phyloP scores from a whole-genome alignment of 1,284 basidiomycete species.

The Trichosporon faecale region DNA sequence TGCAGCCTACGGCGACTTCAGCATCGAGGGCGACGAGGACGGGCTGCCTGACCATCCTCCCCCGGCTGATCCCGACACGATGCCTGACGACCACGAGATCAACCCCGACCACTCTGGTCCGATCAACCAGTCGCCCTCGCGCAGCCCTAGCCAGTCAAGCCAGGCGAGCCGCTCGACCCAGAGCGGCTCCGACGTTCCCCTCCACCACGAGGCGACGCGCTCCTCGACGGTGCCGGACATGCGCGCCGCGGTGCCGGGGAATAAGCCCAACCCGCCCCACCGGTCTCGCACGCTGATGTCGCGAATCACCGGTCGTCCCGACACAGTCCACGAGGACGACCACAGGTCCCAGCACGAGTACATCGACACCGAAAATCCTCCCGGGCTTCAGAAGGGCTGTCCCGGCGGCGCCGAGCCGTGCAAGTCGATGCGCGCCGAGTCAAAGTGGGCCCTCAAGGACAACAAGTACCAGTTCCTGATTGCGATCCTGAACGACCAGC shows the following conservation, averaged over 20 bases:
- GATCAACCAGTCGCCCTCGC: neutral
- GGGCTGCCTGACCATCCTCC: neutral
- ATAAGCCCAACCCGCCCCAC: neutral
- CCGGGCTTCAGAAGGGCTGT: neutral
- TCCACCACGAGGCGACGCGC: neutral
- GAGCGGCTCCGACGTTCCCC: neutral
- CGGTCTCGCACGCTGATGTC: constrained; percentile 11
- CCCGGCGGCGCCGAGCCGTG: neutral
- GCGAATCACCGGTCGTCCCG: neutral
- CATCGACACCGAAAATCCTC: constrained; percentile 17
- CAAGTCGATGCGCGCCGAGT: neutral
- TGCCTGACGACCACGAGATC: neutral
- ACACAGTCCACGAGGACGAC: neutral
- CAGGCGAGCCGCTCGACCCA: neutral
- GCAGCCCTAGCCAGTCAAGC: neutral
- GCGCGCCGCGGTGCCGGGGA: neutral
- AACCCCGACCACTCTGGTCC: neutral
- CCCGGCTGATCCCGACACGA: neutral
- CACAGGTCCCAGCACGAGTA: neutral
- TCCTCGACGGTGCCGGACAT: neutral
- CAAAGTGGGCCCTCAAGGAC: neutral
- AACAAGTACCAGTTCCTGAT: constrained; percentile 40
- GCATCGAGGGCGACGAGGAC: neutral
- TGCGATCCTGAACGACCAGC: constrained; percentile 46
- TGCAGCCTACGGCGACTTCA: neutral